Base-by-base conservation (phyloP, 2,329 filamentous ascomycete species). In the Sphaerulina vaccinii region DNA sequence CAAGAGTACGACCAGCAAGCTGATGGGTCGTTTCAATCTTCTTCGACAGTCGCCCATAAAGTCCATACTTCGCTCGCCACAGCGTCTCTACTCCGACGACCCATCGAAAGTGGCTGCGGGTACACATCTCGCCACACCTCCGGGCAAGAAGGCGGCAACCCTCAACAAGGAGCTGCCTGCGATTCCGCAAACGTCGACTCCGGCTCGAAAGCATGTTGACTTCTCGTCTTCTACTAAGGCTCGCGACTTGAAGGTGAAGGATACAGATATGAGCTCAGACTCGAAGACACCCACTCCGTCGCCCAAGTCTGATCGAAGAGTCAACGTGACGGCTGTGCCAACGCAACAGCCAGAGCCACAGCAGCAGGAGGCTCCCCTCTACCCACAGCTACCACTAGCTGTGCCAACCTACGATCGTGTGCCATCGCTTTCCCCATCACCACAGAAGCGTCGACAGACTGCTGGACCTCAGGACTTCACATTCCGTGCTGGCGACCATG, bases 201-300 rank as follows among this genome's bases (percentile, higher is more conserved):
- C 21, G 1, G 87, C 86, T 6, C 84, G 84, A 69, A 95, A 95
- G 73, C 85, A 82, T 50, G 88, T 95, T 29, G 84, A 87, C 44
- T 96, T 95, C 64, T 90, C 87, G 0, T 85, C 85, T 1, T 70
- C 29, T 80, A 88, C 58, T 58, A 73, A 67, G 62, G 68, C 53
- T 52, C 63, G 63, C 8, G 60, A 67, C 15, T 65, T 69, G 15
- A 68, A 67, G 23, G 44, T 37, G 13, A 39, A 57, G 15, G 55
- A 58, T n/a, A 40, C 53, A 11, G 57, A 46, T 18, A 47, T 49
- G 27, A 57, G 55, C 35, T 63, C 57, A 3, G 61, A 61, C 2
- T 65, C 51, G 36, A 62, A 51, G 60, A 59, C 40, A 62, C 65
- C 51, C 57, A 70, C 40, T 62, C 68, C 51, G 7, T 57, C 61